Evolutionary conservation across 371 early-diverging fungal species (phyloP).

Genomic region (Apophysomyces variabilis): DNA sequence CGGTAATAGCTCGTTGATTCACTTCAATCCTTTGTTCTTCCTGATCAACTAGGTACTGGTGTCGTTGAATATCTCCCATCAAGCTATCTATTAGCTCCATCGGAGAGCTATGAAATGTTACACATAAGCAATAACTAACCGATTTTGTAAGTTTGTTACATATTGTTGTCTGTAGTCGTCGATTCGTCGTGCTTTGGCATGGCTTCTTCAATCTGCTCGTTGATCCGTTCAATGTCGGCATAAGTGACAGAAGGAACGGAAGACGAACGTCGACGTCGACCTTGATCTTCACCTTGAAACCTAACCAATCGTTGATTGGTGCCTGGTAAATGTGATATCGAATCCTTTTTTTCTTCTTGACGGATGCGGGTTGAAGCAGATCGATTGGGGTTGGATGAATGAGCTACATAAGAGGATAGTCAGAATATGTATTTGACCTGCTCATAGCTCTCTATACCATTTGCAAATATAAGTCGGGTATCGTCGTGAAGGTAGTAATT

Average conservation of each 20-base stretch:
- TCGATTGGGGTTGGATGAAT: constrained; percentile 6
- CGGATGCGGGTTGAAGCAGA: neutral
- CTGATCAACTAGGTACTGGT: constrained; percentile 17
- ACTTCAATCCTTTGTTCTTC: constrained; percentile 16
- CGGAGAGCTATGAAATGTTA: neutral
- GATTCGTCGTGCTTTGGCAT: neutral
- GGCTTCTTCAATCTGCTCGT: constrained; percentile 3
- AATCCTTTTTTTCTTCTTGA: neutral
- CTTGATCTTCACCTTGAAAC: neutral
- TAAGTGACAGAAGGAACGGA: neutral
- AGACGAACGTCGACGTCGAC: neutral
- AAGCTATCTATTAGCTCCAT: constrained; percentile 12
- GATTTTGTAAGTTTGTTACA: neutral
- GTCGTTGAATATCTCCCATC: constrained; percentile 10
- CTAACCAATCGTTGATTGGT: neutral
- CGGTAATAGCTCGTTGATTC: constrained; percentile 16
- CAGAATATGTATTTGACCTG: neutral
- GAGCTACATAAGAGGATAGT: neutral
- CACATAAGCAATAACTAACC: neutral
- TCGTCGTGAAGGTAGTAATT: constrained; percentile 8
- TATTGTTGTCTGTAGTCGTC: neutral
- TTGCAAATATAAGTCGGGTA: neutral
- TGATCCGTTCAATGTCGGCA: constrained; percentile 17
- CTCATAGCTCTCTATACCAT: neutral
- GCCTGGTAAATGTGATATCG: too few relatives aligned